Evolutionary conservation across 1,284 basidiomycete genomes (phyloP), one percentile per base, ranked within the genome.

Genomic region (Phellopilus nigrolimitatus): DNA sequence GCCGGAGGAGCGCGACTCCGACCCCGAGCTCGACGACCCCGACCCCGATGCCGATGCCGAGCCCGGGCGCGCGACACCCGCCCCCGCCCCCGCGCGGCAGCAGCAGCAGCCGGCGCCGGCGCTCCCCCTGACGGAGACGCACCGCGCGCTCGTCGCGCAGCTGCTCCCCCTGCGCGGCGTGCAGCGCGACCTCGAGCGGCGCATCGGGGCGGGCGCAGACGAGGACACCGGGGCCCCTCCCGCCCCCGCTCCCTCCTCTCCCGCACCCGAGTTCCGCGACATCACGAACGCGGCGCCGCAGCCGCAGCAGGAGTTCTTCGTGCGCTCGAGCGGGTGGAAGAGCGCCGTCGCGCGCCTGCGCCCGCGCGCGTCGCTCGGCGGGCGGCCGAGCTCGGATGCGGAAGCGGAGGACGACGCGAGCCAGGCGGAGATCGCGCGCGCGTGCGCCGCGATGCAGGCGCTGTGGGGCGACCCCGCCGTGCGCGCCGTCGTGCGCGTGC

Each of bases 401-500:
- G 44, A 42, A 47, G 49, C 51, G 6, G 59, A 57, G 30, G 51
- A 60, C 37, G 77, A 84, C 49, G 75, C 79, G 40, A 71, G 77
- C 24, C n/a, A n/a, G n/a, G 63, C 73, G 33, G 78, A 78, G 43
- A 74, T 88, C 28, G 72, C 75, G 4, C 73, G 72, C 1, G 84
- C 79, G 62, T 70, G 71, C 36, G 79, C 80, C 7, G 83, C 85
- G 57, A 84, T 88, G 61, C 73, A 74, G 55, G 66, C 67, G 24
- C 68, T 88, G 2, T 88, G 86, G 85, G 70, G 72, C 38, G 84
- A 88, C 58, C 47, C 68, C 3, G 67, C 74, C 10, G 75, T 88
- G 2, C 71, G 72, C 46, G 76, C 80, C 55, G 69, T 83, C 61
- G 62, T 88, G 44, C 61, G 58, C 36, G 64, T 75, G 40, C 70